Percentiles rank a stretch among this genome's conserved stretches.
These are phyloP conservation scores for Vanilla planifolia DNA, from an alignment of 106 monocot genomes.

Conservation along the genomic window DNA sequence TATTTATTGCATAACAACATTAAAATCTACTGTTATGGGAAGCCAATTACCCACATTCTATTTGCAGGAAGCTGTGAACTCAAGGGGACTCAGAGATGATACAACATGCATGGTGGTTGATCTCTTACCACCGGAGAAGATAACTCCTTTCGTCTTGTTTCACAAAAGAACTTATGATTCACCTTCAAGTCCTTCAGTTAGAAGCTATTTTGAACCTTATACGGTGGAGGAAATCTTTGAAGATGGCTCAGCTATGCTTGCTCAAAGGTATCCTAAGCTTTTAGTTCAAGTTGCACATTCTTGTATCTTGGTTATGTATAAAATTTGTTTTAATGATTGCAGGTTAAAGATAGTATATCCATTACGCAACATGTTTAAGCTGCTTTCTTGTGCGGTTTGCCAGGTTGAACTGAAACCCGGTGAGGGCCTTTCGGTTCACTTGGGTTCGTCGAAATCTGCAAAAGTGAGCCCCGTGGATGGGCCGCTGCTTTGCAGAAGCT, in stretches of 20 bases:
- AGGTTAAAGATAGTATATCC: slow-evolving; percentile 48
- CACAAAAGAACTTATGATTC: neutral
- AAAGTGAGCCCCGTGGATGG: slow-evolving; percentile 51
- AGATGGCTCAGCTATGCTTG: slow-evolving; percentile 95
- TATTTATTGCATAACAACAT: neutral
- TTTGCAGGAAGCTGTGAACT: slow-evolving; percentile 69
- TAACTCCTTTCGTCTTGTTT: slow-evolving; percentile 9
- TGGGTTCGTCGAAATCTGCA: slow-evolving; percentile 17
- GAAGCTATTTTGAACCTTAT: slow-evolving; percentile 10
- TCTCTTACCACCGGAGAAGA: slow-evolving; percentile 61
- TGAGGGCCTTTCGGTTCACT: slow-evolving; percentile 57
- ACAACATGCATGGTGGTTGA: slow-evolving; percentile 96
- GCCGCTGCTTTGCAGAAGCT: slow-evolving; percentile 50
- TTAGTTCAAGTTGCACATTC: neutral
- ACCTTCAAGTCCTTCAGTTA: neutral
- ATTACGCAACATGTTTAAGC: slow-evolving; percentile 53
- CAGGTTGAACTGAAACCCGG: slow-evolving; percentile 50
- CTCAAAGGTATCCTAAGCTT: slow-evolving; percentile 19
- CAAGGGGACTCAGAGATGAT: slow-evolving; percentile 89
- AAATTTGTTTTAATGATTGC: slow-evolving; percentile 9
- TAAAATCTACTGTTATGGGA: neutral
- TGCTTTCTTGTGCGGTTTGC: slow-evolving; percentile 55
- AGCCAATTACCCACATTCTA: neutral
- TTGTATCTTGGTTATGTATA: neutral
- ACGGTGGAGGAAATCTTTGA: slow-evolving; percentile 88